A percentile compares a stretch with the other conserved stretches of the same genome.
These are phyloP conservation scores for Colletotrichum sp. DNA, from an alignment of 2,329 filamentous ascomycete species.

Conservation along the genomic window DNA sequence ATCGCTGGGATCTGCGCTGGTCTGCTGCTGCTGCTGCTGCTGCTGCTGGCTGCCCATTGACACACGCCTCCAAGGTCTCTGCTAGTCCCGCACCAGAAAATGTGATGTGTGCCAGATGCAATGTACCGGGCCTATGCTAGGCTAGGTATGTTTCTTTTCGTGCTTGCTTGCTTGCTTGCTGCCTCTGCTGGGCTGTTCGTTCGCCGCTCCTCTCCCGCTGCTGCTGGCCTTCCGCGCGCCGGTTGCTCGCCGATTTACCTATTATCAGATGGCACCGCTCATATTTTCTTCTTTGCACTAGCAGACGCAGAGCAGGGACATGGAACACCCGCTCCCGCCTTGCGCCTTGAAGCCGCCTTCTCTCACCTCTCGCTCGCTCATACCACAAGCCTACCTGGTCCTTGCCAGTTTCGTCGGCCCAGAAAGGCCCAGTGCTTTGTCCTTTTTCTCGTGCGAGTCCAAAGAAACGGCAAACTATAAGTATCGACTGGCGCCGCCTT, in stretches of 20 bases:
- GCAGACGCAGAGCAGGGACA: conserved; percentile 14
- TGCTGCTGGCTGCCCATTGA: not conserved
- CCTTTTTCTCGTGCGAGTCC: conserved; percentile 6
- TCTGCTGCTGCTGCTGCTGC: not conserved
- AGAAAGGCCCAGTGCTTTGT: conserved; percentile 12
- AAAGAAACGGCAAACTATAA: conserved; percentile 18
- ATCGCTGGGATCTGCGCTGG: not conserved
- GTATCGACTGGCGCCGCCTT: conserved; percentile 12
- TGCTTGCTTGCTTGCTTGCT: not conserved
- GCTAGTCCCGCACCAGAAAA: conserved; percentile 11
- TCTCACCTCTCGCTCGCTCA: conserved; percentile 9
- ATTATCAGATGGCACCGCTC: conserved; percentile 19
- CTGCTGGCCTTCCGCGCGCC: conserved; percentile 11
- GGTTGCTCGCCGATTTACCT: conserved; percentile 8
- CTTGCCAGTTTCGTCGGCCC: conserved; percentile 3
- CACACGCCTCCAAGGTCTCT: conserved; percentile 8
- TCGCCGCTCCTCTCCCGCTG: not conserved
- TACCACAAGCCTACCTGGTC: conserved; percentile 2
- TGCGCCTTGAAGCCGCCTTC: conserved; percentile 1
- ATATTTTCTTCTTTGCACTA: conserved; percentile 21
- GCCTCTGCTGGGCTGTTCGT: not conserved
- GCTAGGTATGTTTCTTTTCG: conserved; percentile 6
- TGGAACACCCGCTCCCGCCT: conserved; percentile 9
- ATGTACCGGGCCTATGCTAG: conserved; percentile 9
- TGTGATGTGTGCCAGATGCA: conserved; percentile 15